Evolutionary conservation across 2,329 filamentous ascomycete species (phyloP), one percentile per base, ranked within the genome.

Genomic region (Colletotrichum gloeosporioides): DNA sequence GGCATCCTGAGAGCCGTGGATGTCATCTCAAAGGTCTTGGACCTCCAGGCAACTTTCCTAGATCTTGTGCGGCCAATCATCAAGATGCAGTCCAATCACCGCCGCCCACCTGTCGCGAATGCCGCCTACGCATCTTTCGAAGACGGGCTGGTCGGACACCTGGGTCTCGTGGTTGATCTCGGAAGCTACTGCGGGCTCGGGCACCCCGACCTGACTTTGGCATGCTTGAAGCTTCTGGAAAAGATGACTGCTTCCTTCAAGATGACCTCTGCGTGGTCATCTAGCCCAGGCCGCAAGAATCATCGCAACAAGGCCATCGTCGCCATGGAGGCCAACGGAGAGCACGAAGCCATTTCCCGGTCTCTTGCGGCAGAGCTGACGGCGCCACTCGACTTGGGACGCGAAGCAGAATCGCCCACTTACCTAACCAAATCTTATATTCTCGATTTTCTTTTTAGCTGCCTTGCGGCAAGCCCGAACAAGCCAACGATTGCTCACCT

Each of bases 401-500:
- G 91, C 77, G 93, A 94, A 72, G 89, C 92, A 53, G 89, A 92
- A 57, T 92, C 94, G 3, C 90, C 95, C 1, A 92, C 92, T 75
- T 98, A 97, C 83, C 87, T 94, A 74, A 95, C 96, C 82, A 98
- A 98, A 84, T 88, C 95, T 69, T 94, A 94, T 76, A 93, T 99
- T 27, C 89, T 99, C 8, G 94, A 96, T 78, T 96, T 99, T 80
- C 87, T 99, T 49, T 94, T 95, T 79, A 92, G 93, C 71, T 98
- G 95, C 82, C 89, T 99, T 4, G 90, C 91, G 70, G 92, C 94
- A 39, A 94, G 93, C 31, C 93, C 94, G 2, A 91, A 94, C 79
- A 92, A 93, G 79, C 96, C 97, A 6, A 98, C 94, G 3, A 93
- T 99, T 79, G 97, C 96, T 1, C 98, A 99, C 83, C 89, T 98